A percentile compares a stretch with the other conserved stretches of the same genome.
phyloP scores from a whole-genome alignment of 768 basidiomycete genomes.

The Xerocomus brunneocitrinus region DNA sequence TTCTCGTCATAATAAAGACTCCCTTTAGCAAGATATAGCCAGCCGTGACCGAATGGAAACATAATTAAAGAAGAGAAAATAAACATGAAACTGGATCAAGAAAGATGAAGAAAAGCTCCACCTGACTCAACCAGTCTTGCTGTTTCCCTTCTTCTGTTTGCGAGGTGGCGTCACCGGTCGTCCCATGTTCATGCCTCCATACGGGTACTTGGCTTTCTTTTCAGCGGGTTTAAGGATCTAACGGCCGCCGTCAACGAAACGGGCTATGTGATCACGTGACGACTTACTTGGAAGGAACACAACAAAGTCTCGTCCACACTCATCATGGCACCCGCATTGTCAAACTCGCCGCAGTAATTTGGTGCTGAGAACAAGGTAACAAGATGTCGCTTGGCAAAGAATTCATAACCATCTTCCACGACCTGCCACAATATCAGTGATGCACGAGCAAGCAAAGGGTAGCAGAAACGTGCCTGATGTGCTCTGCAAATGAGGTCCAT shows the following conservation, averaged over 20 bases:
- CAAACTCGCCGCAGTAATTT: constrained; percentile 94
- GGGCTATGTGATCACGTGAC: constrained; percentile 7
- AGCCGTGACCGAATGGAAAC: constrained; percentile 19
- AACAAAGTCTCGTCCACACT: constrained; percentile 95
- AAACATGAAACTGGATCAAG: constrained; percentile 27
- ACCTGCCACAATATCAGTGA: constrained; percentile 47
- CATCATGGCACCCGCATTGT: constrained; percentile 99
- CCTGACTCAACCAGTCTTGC: constrained; percentile 50
- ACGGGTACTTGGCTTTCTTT: constrained; percentile 94
- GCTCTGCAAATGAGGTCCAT: constrained; percentile 99
- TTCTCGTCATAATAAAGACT: constrained; percentile 15
- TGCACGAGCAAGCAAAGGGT: constrained; percentile 1
- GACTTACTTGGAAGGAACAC: constrained; percentile 92
- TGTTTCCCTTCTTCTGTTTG: constrained; percentile 96
- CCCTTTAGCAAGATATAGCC: constrained; percentile 28
- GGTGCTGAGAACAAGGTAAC: constrained; percentile 97
- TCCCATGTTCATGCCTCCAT: constrained; percentile 81
- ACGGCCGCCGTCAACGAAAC: not conserved
- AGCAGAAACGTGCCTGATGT: constrained; percentile 70
- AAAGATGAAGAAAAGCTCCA: constrained; percentile 24
- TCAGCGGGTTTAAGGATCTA: constrained; percentile 98
- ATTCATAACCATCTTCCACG: constrained; percentile 98
- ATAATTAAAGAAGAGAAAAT: constrained; percentile 27
- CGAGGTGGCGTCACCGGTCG: constrained; percentile 93
- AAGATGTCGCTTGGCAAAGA: constrained; percentile 95